Evolutionary conservation across 75 land plant genomes (phyloP), one percentile per base, ranked within the genome.

Genomic region (Picea glauca): DNA sequence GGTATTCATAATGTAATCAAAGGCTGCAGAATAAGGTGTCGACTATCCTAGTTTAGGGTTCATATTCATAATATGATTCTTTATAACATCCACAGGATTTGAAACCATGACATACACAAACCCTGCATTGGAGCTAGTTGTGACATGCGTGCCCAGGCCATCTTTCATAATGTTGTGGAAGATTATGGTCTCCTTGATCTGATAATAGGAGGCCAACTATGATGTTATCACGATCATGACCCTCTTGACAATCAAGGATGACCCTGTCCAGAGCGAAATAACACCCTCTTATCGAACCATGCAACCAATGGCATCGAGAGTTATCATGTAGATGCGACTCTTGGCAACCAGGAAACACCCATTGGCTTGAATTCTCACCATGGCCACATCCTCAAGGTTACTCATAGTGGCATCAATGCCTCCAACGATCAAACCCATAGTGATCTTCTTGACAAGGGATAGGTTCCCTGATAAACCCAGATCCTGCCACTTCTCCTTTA

Each of bases 141-240:
- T 76, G 21, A 90, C 90, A 80, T 93, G 96, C 12, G 89, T 93
- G 17, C 86, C 89, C 0, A 93, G 33, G 30, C 92, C 94, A 58
- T 92, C 94, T 12, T 56, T 63, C 80, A 85, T 75, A 63, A 64
- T 32, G n/a, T 80, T 80, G 62, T 78, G 61, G 35, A 63, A 62
- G 31, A 83, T 60, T 5, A 90, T 81, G 12, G 77, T 56, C 81
- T 93, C 96, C 79, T 89, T 91, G 32, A 82, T 61, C 81, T 86
- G 88, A 32, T 93, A 93, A 78, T 93, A 94, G 20, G 94, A 83
- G 1, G 94, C 95, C 35, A 94, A 85, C 89, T 90, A 91, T 68
- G 91, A 79, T 7, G 91, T 91, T 35, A 89, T 92, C 78, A 94
- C 91, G 60, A 90, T 66, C 95, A 94, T 94, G 30, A 95, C 96